Percentiles rank a stretch among this genome's conserved stretches.
phyloP scores from a whole-genome alignment of 1,284 basidiomycete species.

The Malassezia restricta region DNA sequence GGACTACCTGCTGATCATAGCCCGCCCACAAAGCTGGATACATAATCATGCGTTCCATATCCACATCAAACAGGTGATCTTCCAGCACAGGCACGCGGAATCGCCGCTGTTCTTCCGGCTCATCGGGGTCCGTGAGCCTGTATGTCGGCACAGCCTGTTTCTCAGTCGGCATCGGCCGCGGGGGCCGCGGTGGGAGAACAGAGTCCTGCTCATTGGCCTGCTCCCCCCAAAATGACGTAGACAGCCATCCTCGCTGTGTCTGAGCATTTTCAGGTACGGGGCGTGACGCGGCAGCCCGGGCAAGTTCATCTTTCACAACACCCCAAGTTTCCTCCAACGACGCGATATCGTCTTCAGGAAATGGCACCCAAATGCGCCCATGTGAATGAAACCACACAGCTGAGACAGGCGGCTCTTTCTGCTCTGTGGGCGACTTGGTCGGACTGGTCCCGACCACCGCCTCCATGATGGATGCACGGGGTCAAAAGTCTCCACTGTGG shows the following conservation, averaged over 20 bases:
- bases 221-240: constrained; percentile 1
- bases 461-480: neutral
- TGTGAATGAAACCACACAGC: constrained; percentile 36
- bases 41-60: constrained; percentile 35
- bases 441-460: neutral
- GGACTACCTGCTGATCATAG: constrained; percentile 38
- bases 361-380: constrained; percentile 31
- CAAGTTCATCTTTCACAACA: constrained; percentile 21
- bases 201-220: neutral
- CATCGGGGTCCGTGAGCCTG: constrained; percentile 31
- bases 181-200: constrained; percentile 7
- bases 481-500: neutral
- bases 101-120: constrained; percentile 21
- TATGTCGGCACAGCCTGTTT: constrained; percentile 5
- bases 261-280: constrained; percentile 3
- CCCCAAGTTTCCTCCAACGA: constrained; percentile 28
- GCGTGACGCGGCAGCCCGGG: neutral
- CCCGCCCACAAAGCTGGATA: constrained; percentile 48
- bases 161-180: constrained; percentile 5
- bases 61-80: constrained; percentile 42
- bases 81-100: constrained; percentile 37
- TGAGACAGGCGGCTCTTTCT: neutral
- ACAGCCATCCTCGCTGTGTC: neutral
- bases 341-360: constrained; percentile 27
- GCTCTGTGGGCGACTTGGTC: neutral